These are phyloP conservation scores for Atkinsonella hypoxylon DNA, from an alignment of 2,329 filamentous ascomycete species.

Conservation along the genomic window DNA sequence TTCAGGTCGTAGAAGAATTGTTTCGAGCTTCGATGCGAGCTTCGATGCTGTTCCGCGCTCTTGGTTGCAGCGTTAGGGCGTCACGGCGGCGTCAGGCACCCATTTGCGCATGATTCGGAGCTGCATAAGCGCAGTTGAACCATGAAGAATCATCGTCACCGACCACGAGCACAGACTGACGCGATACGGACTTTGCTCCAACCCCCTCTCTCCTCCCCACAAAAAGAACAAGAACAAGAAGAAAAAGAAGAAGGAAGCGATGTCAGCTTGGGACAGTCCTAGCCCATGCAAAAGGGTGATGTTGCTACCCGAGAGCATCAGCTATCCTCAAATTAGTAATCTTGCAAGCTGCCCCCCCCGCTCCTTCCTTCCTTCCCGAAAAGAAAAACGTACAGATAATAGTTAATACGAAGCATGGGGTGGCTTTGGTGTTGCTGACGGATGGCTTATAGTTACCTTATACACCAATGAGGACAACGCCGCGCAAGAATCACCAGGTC, in stretches of 20 bases:
- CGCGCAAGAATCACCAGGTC: conserved; percentile 1
- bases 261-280: no score
- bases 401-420: neutral
- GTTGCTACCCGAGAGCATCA: no score
- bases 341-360: no score
- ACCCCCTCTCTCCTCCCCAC: no score
- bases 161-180: neutral
- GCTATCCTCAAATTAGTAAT: no score
- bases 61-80: neutral
- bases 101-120: neutral
- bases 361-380: no score
- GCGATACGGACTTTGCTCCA: no score
- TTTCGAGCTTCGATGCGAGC: neutral
- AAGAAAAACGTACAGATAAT: neutral
- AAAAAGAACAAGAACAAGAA: no score
- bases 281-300: no score
- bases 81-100: neutral
- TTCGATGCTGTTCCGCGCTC: neutral
- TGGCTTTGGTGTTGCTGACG: neutral
- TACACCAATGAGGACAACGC: neutral
- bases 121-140: neutral
- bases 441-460: neutral
- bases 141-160: neutral
- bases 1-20: neutral
- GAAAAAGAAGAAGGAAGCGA: no score